Conservation (phyloP, 495 filamentous ascomycete genomes). For the Podospora comata region DNA sequence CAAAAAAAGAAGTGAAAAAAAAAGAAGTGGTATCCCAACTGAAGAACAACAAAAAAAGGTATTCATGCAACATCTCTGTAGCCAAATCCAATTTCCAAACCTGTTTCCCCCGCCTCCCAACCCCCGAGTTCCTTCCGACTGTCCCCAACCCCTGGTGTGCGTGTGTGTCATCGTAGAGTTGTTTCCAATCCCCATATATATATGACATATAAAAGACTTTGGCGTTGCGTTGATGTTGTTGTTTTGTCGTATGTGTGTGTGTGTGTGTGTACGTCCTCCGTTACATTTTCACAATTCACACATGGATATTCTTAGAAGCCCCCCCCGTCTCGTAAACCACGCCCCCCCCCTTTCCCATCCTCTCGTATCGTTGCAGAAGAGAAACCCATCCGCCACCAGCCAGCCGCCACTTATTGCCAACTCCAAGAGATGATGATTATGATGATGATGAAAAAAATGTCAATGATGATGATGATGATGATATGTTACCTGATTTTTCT, state of each 20-base stretch:
- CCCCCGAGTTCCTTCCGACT: neutral
- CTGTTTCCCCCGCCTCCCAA: neutral
- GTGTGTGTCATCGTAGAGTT: neutral
- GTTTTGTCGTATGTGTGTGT: neutral
- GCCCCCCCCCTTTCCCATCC: neutral
- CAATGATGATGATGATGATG: conserved; percentile 3
- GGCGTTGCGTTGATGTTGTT: neutral
- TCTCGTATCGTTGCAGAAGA: neutral
- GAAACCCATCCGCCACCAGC: neutral
- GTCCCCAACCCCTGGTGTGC: too few species aligned
- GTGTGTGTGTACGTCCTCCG: neutral
- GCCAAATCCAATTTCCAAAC: neutral
- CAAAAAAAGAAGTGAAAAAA: neutral
- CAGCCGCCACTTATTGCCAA: neutral
- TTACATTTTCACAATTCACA: neutral
- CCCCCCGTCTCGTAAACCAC: neutral
- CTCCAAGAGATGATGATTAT: neutral
- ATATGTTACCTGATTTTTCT: conserved; percentile 5
- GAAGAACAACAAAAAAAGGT: neutral
- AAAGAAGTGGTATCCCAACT: neutral
- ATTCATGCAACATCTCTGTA: neutral
- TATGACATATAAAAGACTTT: neutral
- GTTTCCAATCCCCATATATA: neutral
- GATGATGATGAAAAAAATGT: neutral
- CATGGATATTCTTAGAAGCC: neutral